phyloP scores from a whole-genome alignment of 495 filamentous ascomycete species.

The Xylaria curta region DNA sequence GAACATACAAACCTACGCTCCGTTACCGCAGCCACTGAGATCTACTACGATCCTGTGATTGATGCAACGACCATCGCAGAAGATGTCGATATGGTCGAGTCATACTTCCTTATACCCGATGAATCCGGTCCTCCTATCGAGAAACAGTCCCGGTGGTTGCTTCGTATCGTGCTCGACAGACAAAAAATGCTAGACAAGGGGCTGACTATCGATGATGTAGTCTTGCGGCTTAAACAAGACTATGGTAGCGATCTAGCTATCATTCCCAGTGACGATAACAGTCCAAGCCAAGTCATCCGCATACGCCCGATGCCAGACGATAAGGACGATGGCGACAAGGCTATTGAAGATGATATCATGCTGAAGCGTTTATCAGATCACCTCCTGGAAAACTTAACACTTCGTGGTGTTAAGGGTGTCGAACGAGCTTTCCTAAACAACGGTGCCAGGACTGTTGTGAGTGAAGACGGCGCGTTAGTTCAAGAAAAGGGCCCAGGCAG shows the following conservation, averaged over 20 bases:
- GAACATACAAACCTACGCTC: constrained; percentile 96
- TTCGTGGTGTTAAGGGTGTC: constrained; percentile 88
- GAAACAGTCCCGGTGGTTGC: constrained; percentile 89
- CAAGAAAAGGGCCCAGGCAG: constrained; percentile 69
- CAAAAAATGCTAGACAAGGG: constrained; percentile 95
- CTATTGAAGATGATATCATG: constrained; percentile 86
- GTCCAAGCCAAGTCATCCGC: constrained; percentile 92
- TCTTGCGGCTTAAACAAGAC: constrained; percentile 81
- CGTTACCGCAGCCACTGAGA: constrained; percentile 88
- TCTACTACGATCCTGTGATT: constrained; percentile 96
- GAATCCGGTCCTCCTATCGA: constrained; percentile 73
- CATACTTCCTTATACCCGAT: constrained; percentile 95
- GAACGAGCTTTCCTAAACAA: constrained; percentile 92
- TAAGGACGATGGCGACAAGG: constrained; percentile 79
- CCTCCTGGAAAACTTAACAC: constrained; percentile 84
- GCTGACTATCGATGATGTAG: constrained; percentile 90
- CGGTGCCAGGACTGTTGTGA: constrained; percentile 66
- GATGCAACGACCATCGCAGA: constrained; percentile 81
- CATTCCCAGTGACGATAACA: constrained; percentile 98
- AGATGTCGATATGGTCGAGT: constrained; percentile 93
- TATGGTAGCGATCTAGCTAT: constrained; percentile 89
- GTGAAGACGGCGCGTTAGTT: constrained; percentile 71
- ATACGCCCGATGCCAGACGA: constrained; percentile 80
- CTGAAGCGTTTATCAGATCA: constrained; percentile 89
- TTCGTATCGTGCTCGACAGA: constrained; percentile 91